A percentile compares a stretch with the other conserved stretches of the same genome.
phyloP scores from a whole-genome alignment of 1,139 yeast species.

The Nakaseomyces delphensis region DNA sequence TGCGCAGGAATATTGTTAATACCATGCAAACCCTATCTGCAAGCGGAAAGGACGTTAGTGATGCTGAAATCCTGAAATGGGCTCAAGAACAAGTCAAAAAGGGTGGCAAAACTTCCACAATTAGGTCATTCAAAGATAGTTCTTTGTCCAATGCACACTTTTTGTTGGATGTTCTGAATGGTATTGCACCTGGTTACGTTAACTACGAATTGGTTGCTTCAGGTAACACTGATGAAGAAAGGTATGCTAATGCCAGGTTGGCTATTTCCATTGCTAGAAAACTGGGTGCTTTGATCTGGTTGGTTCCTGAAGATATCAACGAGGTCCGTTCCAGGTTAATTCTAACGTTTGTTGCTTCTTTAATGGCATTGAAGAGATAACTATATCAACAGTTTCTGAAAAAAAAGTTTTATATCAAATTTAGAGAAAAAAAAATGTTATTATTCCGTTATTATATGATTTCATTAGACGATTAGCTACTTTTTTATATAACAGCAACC shows the following conservation, averaged over 20 bases:
- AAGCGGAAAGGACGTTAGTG: conserved; percentile 67
- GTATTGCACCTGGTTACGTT: conserved; percentile 94
- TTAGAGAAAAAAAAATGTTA: background rate
- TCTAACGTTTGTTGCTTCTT: conserved; percentile 87
- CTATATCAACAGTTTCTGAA: background rate
- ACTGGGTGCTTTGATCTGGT: conserved; percentile 94
- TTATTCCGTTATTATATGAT: background rate
- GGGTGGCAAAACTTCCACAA: conserved; percentile 65
- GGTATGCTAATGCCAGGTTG: conserved; percentile 87
- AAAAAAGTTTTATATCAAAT: no score
- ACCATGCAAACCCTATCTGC: conserved; percentile 69
- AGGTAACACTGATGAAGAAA: conserved; percentile 73
- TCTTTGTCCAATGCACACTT: conserved; percentile 69
- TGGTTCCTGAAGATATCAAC: conserved; percentile 97
- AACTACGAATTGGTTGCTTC: conserved; percentile 85
- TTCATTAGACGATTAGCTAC: background rate
- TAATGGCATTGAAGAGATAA: conserved; percentile 52
- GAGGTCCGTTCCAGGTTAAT: conserved; percentile 92
- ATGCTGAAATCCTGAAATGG: conserved; percentile 85
- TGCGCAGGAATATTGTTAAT: conserved; percentile 88
- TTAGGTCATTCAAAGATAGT: conserved; percentile 81
- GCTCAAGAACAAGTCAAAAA: conserved; percentile 76
- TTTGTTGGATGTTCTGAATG: conserved; percentile 82
- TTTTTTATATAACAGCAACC: background rate
- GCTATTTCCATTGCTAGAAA: conserved; percentile 98